These are phyloP conservation scores for Symbiodinium natans DNA, from an alignment of 73 alveolate species.

Conservation along the genomic window DNA sequence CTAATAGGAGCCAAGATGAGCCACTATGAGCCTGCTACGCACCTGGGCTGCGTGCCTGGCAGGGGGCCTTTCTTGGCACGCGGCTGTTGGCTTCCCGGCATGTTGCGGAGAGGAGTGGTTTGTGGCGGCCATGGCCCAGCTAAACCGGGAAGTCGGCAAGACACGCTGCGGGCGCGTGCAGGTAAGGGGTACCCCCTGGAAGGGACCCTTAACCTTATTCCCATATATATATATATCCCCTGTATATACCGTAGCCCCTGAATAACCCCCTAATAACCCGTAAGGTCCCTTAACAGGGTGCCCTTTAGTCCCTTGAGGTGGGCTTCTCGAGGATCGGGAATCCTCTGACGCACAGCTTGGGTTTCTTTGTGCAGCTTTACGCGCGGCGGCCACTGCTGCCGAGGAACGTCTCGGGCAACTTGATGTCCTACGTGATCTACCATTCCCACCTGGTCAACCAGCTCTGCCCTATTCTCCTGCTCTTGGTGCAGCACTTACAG, in stretches of 20 bases:
- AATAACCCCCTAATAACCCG: not conserved
- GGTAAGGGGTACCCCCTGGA: not conserved
- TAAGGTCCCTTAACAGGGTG: not conserved
- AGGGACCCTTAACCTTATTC: not conserved
- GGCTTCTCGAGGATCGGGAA: not conserved
- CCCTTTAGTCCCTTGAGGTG: not conserved
- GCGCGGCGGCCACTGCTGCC: slow-evolving; percentile 11
- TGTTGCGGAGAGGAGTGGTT: slow-evolving; percentile 10
- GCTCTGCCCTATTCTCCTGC: not conserved
- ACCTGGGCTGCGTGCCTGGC: too few relatives aligned
- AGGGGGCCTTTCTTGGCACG: too few relatives aligned
- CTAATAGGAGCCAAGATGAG: too few relatives aligned
- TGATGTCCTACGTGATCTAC: not conserved
- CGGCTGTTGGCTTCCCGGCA: not conserved
- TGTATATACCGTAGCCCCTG: not conserved
- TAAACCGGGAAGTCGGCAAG: not conserved
- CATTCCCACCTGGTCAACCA: not conserved
- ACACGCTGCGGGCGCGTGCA: not conserved
- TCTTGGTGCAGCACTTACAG: not conserved
- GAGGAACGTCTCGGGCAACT: not conserved
- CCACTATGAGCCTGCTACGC: too few relatives aligned
- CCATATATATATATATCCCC: not conserved
- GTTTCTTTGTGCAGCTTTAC: not conserved
- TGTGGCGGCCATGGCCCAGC: not conserved
- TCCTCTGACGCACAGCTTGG: not conserved